Conservation (phyloP, 2,329 filamentous ascomycete species). For the Fusarium heterosporum region DNA sequence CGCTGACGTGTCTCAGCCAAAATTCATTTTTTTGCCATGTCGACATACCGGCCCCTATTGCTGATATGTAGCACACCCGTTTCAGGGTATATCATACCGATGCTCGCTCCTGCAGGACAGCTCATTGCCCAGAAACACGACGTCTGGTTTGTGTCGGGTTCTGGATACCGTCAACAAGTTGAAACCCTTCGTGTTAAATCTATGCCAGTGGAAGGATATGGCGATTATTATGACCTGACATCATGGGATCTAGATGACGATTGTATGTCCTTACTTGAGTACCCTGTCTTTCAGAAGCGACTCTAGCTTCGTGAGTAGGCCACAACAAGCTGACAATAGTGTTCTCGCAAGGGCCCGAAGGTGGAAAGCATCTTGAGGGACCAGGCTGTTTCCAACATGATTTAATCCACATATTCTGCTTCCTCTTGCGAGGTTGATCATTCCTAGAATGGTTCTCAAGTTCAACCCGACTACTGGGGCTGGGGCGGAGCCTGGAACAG, state of each 20-base stretch:
- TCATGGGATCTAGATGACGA: slow-evolving; percentile 3
- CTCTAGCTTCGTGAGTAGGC: too few species aligned
- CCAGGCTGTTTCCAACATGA: slow-evolving; percentile 5
- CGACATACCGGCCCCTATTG: not conserved
- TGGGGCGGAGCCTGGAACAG: not conserved
- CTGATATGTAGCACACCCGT: slow-evolving; percentile 5
- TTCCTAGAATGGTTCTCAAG: slow-evolving; percentile 7
- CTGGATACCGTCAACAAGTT: not conserved
- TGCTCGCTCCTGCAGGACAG: slow-evolving; percentile 7
- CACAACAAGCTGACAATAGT: not conserved
- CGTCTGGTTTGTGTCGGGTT: not conserved
- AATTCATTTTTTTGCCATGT: not conserved
- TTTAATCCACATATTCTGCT: slow-evolving; percentile 6
- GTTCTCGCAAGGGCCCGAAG: not conserved
- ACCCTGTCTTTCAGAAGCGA: not conserved
- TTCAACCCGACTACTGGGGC: not conserved
- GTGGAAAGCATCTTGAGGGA: not conserved
- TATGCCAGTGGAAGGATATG: not conserved
- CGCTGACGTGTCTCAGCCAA: too few species aligned
- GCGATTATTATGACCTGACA: not conserved
- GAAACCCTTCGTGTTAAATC: not conserved
- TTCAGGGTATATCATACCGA: slow-evolving; percentile 2
- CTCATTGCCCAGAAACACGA: not conserved
- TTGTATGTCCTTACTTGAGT: not conserved
- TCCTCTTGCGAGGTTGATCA: not conserved